Percentiles rank a stretch among this genome's conserved stretches.
These are phyloP conservation scores for Triadica sebifera DNA, from an alignment of 345 rosid species.

Conservation along the genomic window DNA sequence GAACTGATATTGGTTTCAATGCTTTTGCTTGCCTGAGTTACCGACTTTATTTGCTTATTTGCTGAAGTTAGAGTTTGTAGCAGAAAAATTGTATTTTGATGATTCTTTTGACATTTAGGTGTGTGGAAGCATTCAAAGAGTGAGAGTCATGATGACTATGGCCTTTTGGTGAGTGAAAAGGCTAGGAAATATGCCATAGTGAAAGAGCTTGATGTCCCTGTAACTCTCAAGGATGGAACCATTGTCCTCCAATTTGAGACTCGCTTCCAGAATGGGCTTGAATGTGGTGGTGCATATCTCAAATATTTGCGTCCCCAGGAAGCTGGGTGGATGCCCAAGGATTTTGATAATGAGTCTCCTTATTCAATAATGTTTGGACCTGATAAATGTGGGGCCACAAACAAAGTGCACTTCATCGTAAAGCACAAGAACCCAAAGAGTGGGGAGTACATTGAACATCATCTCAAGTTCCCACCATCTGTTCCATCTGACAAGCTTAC, in stretches of 20 bases:
- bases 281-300: slow-evolving; percentile 88
- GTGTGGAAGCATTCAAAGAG: slow-evolving; percentile 77
- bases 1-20: neutral
- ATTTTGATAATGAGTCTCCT: slow-evolving; percentile 68
- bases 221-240: slow-evolving; percentile 64
- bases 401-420: slow-evolving; percentile 84
- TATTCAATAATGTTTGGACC: slow-evolving; percentile 92
- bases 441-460: slow-evolving; percentile 74
- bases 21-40: neutral
- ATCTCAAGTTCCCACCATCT: slow-evolving; percentile 72
- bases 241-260: slow-evolving; percentile 72
- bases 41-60: neutral
- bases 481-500: slow-evolving; percentile 78
- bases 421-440: slow-evolving; percentile 93
- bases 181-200: slow-evolving; percentile 81
- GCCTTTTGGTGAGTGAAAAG: slow-evolving; percentile 76
- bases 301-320: slow-evolving; percentile 76
- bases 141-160: slow-evolving; percentile 80
- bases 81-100: slow-evolving; percentile 12
- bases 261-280: slow-evolving; percentile 78
- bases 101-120: slow-evolving; percentile 37
- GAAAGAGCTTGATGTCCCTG: slow-evolving; percentile 59
- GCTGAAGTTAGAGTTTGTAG: neutral
- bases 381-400: slow-evolving; percentile 80
- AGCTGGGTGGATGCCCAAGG: slow-evolving; percentile 67